Evolutionary conservation across 2,329 filamentous ascomycete genomes (phyloP), one percentile per base, ranked within the genome.

Genomic region (Cladosporium phlei): DNA sequence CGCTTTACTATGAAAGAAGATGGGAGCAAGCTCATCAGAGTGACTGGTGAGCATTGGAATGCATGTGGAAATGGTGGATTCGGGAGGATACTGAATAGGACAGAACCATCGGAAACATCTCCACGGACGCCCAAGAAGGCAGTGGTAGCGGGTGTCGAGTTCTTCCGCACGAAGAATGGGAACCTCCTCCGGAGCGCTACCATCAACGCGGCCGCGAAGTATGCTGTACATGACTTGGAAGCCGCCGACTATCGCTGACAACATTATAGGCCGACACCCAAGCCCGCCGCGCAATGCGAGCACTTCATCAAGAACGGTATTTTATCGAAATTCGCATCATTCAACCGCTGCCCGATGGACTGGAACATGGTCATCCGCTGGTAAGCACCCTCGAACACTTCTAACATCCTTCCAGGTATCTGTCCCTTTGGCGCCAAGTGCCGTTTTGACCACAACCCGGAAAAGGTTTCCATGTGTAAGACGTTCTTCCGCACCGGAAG

Each of bases 391-490:
- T 43, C 19, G 39, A 39, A 28, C 29, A 14, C 22, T 14, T 50
- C 61, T 64, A 40, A 64, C 57, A 29, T 40, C 46, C 14, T 39
- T 17, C 34, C 64, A 95, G 93, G 93, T 71, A 84, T 83, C 55
- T 98, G 93, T 67, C 75, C 81, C 47, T 88, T 88, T 66, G 90
- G 91, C 49, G 84, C 85, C 6, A 73, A 70, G 38, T 98, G 93
- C 68, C 83, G 79, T 46, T 93, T 85, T 63, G 72, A 82, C 39
- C 93, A 98, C 74, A 87, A 98, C 62, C 79, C 86, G 32, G 74
- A 80, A 63, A 95, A 88, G 70, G 87, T 95, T 60, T 87, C 91
- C 47, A 82, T 93, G 47, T 98, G 93, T 80, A 93, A 88, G 68
- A 83, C 87, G 45, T 89, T 86, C 64, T 75, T 97, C 45, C 82